A percentile compares a stretch with the other conserved stretches of the same genome.
phyloP scores from a whole-genome alignment of 2,329 filamentous ascomycete genomes.

The Pestalotiopsis sp. region DNA sequence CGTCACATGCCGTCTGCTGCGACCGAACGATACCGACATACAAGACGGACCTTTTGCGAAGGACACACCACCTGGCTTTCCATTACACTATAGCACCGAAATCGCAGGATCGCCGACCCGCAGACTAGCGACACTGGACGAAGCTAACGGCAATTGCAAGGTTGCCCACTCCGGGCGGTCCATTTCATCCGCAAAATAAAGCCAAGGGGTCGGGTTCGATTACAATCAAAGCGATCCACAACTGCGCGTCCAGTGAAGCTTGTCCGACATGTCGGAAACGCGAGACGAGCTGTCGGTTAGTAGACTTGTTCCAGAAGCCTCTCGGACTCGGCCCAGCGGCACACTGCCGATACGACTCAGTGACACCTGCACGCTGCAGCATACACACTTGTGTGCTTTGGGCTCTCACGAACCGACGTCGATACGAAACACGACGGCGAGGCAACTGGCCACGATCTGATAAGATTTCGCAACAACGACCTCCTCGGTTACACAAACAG shows the following conservation, averaged over 20 bases:
- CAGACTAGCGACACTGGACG: neutral
- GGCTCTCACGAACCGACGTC: neutral
- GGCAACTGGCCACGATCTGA: neutral
- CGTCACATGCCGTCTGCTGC: neutral
- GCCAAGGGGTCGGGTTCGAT: neutral
- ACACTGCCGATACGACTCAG: neutral
- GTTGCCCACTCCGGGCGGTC: neutral
- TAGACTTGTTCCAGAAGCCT: neutral
- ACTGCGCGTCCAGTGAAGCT: neutral
- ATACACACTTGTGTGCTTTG: neutral
- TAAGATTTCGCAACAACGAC: neutral
- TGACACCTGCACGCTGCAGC: neutral
- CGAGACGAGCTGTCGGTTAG: neutral
- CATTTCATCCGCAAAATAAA: neutral
- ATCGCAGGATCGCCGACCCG: conserved; percentile 4
- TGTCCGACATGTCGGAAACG: conserved; percentile 1
- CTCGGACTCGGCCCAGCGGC: neutral
- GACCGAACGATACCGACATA: neutral
- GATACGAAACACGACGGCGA: neutral
- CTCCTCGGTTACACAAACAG: neutral
- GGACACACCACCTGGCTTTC: neutral
- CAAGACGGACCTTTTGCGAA: neutral
- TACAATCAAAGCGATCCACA: neutral
- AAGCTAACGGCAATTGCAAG: conserved; percentile 1
- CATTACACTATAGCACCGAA: conserved; percentile 3